Percentiles rank a stretch among this genome's conserved stretches.
These are phyloP conservation scores for Agarophyton chilense DNA, from an alignment of 23 red algal species.

Conservation along the genomic window DNA sequence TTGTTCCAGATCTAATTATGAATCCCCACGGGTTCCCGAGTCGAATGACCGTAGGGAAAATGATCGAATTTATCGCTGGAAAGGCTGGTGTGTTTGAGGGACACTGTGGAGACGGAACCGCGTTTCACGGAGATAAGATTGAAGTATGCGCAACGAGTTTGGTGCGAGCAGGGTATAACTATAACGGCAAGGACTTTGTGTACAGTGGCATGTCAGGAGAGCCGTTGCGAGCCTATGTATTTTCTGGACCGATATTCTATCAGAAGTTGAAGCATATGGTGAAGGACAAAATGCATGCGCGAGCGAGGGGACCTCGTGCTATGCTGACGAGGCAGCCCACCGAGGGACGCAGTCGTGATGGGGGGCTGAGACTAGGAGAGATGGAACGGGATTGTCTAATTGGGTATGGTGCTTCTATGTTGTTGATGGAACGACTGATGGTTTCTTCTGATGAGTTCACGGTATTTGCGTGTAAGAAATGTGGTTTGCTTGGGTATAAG, in stretches of 20 bases:
- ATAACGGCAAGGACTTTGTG: constrained; percentile 94
- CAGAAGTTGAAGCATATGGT: constrained; percentile 99
- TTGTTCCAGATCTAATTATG: constrained; percentile 96
- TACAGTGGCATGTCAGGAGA: constrained; percentile 94
- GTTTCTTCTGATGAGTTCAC: constrained; percentile 85
- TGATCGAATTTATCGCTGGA: constrained; percentile 96
- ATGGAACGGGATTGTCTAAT: constrained; percentile 98
- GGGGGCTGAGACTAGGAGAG: constrained; percentile 94
- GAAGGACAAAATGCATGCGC: constrained; percentile 94
- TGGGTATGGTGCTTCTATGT: constrained; percentile 87
- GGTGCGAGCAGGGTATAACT: constrained; percentile 82
- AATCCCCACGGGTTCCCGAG: constrained; percentile 98
- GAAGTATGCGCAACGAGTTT: constrained; percentile 74
- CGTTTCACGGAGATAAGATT: constrained; percentile 81
- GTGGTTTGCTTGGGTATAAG: constrained; percentile 79
- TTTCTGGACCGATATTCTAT: constrained; percentile 95
- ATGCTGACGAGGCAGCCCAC: constrained; percentile 82
- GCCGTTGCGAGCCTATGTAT: constrained; percentile 88
- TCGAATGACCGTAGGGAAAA: constrained; percentile 97
- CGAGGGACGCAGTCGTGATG: constrained; percentile 85
- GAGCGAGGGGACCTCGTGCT: constrained; percentile 72
- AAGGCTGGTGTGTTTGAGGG: constrained; percentile 93
- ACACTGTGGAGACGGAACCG: constrained; percentile 79
- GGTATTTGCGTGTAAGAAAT: constrained; percentile 86
- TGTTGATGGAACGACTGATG: constrained; percentile 94